Conservation (phyloP, 2,329 filamentous ascomycete species). For the Scedosporium aurantiacum region DNA sequence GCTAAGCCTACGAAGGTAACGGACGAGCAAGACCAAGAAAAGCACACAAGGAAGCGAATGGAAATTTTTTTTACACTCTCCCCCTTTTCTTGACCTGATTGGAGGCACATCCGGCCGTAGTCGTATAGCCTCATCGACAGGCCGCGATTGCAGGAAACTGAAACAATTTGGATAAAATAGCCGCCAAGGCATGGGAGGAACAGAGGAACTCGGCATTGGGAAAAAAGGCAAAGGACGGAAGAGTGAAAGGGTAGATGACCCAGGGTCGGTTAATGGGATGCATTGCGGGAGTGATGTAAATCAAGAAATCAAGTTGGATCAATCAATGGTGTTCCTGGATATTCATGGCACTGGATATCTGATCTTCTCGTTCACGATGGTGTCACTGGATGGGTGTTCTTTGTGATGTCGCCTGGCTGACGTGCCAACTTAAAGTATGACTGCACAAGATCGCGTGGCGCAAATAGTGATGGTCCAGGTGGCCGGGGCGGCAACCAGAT, state of each 20-base stretch:
- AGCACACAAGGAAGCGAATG: neutral
- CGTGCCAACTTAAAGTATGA: too few relatives aligned
- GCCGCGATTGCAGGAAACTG: neutral
- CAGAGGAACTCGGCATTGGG: neutral
- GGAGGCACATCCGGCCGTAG: neutral
- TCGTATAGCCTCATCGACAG: neutral
- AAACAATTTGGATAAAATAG: slow-evolving; percentile 7
- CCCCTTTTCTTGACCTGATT: neutral
- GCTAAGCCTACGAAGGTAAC: neutral
- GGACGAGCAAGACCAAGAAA: neutral
- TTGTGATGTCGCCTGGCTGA: neutral
- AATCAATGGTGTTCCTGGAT: neutral
- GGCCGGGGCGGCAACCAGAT: too few relatives aligned
- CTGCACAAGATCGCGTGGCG: neutral
- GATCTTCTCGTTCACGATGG: neutral
- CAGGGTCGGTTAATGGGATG: neutral
- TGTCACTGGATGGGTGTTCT: neutral
- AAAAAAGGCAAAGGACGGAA: neutral
- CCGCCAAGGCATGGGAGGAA: neutral
- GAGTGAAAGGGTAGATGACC: neutral
- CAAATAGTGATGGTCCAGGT: neutral
- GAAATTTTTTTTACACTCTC: neutral
- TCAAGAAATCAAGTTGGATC: neutral
- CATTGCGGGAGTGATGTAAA: neutral
- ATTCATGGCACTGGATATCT: neutral